Conservation (phyloP, 2,329 filamentous ascomycete genomes). For the Penicillium sp. region DNA sequence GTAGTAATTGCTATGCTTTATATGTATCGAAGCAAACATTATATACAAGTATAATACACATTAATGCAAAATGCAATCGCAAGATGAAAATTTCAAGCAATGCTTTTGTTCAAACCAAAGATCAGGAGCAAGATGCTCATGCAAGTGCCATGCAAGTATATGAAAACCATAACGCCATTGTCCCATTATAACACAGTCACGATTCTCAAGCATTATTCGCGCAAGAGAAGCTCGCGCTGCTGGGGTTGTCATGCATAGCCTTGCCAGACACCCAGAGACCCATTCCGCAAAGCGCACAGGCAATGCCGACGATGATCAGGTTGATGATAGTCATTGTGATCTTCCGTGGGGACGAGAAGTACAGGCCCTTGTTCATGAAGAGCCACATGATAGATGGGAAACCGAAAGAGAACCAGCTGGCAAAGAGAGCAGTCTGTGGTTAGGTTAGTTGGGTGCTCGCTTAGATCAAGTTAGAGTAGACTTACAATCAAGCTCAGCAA, state of each 20-base stretch:
- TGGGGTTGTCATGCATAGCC: constrained; percentile 34
- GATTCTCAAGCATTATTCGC: constrained; percentile 25
- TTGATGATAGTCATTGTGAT: constrained; percentile 30
- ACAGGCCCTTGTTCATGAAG: constrained; percentile 35
- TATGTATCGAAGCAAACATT: neutral
- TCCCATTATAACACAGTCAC: neutral
- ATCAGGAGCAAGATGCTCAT: neutral
- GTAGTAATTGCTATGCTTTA: neutral
- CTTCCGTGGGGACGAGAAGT: constrained; percentile 33
- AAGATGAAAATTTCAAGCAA: neutral
- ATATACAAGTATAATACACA: neutral
- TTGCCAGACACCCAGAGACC: constrained; percentile 37
- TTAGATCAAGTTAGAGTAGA: neutral
- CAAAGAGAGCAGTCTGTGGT: constrained; percentile 56
- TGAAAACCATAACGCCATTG: neutral
- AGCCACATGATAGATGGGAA: constrained; percentile 41
- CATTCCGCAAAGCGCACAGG: constrained; percentile 29
- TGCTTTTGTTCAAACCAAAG: neutral
- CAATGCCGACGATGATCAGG: constrained; percentile 23
- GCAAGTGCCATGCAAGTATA: neutral
- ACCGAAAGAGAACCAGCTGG: constrained; percentile 64
- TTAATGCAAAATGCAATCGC: neutral
- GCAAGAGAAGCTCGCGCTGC: constrained; percentile 34
- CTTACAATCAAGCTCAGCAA: constrained; percentile 61
- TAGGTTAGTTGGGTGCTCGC: constrained; percentile 13